A percentile compares a stretch with the other conserved stretches of the same genome.
Conservation (phyloP, 768 basidiomycete genomes). For the Termitomyces sp. region DNA sequence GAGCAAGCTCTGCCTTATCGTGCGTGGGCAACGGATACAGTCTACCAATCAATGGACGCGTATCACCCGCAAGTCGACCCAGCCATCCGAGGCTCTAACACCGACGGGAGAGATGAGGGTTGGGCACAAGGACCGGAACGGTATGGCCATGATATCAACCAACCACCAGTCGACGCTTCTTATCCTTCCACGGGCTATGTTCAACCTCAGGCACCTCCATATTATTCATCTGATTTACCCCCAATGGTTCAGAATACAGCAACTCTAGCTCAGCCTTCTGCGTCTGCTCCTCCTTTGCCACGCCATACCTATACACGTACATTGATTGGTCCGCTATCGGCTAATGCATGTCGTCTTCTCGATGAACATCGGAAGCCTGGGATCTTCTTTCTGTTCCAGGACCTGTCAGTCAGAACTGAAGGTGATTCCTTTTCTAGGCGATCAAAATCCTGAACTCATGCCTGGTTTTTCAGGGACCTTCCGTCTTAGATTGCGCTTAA, state of each 20-base stretch:
- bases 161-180: slow-evolving; percentile 23
- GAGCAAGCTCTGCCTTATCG: slow-evolving; percentile 39
- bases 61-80: slow-evolving; percentile 32
- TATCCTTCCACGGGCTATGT: slow-evolving; percentile 21
- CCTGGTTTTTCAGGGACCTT: slow-evolving; percentile 56
- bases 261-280: slow-evolving; percentile 9
- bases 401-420: slow-evolving; percentile 90
- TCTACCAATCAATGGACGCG: slow-evolving; percentile 27
- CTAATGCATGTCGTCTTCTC: slow-evolving; percentile 77
- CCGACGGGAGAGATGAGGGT: slow-evolving; percentile 31
- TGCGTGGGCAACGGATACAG: slow-evolving; percentile 38
- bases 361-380: slow-evolving; percentile 85
- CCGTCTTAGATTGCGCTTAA: slow-evolving; percentile 78
- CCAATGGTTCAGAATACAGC: slow-evolving; percentile 8
- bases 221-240: slow-evolving; percentile 16
- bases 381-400: slow-evolving; percentile 94
- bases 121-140: slow-evolving; percentile 20
- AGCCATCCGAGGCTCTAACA: slow-evolving; percentile 29
- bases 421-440: slow-evolving; percentile 34
- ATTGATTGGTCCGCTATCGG: slow-evolving; percentile 83
- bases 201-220: slow-evolving; percentile 19
- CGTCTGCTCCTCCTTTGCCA: slow-evolving; percentile 34
- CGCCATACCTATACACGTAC: slow-evolving; percentile 78
- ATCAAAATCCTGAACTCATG: slow-evolving; percentile 3
- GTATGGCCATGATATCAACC: slow-evolving; percentile 22